Base-by-base conservation (phyloP, 2,329 filamentous ascomycete species). In the Proliferodiscus dingleyae region DNA sequence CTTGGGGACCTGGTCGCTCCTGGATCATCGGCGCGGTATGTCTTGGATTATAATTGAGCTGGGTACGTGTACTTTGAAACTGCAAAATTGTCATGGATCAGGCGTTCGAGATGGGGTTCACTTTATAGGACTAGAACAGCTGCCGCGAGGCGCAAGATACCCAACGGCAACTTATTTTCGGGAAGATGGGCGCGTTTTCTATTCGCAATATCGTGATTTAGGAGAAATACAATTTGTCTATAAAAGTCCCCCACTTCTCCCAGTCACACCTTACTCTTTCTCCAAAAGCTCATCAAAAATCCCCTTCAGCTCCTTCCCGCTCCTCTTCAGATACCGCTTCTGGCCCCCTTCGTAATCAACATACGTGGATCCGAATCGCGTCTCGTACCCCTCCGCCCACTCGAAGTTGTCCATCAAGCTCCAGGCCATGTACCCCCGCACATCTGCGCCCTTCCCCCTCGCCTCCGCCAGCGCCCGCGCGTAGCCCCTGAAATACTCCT, bases 361-460 rank as follows among this genome's bases (percentile, higher is more conserved):
- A 63, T 77, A 93, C 5, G 83, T 87, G 46, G 89, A 87, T 21
- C 88, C 88, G 59, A 94, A 94, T 32, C 88, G 77, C 34, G 87
- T 93, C 69, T 87, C 83, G 62, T 91, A 95, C 9, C 88, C 88
- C 64, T 94, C 88, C n/a, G 88, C 86, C 62, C 62, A 64, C 53
- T 64, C 62, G 45, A 64, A 64, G 41, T 64, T 64, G 46, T 94
- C 89, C 77, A 95, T 79, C 53, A 95, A 74, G 64, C 83, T 89
- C 88, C 89, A 95, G 13, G 85, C 88, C 71, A 91, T 80, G 67
- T 93, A 94, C 3, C 82, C 87, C 56, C 77, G 74, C 44, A 91
- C 84, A 59, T 91, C 77, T 39, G 89, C 86, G n/a, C 83, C 83
- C 59, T 93, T 86, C 57, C 82, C 68, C 29, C 78, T 77, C 2